Evolutionary conservation across 768 basidiomycete species (phyloP).

Genomic region (Clathrus columnatus): DNA sequence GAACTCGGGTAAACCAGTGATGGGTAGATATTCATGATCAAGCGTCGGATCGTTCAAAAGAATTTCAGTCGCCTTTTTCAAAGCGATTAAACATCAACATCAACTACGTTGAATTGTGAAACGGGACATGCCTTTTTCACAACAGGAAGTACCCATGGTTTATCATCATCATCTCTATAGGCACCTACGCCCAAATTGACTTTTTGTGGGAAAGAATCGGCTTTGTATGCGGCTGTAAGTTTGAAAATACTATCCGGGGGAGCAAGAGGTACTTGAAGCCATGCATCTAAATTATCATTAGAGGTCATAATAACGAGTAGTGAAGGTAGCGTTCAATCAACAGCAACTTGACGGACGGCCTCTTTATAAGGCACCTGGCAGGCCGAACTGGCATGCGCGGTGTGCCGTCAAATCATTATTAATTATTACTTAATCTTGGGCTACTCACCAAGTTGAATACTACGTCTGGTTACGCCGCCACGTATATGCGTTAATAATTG

Average conservation of each 20-base stretch:
- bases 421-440: not conserved
- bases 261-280: constrained; percentile 71
- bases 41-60: constrained; percentile 60
- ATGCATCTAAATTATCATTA: constrained; percentile 42
- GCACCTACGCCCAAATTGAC: constrained; percentile 91
- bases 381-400: not conserved
- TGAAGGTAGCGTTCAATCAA: not conserved
- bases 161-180: constrained; percentile 80
- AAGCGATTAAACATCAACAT: not conserved
- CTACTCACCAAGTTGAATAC: constrained; percentile 1
- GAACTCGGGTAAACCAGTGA: constrained; percentile 79
- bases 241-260: constrained; percentile 91
- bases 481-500: not conserved
- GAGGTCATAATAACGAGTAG: constrained; percentile 2
- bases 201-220: constrained; percentile 65
- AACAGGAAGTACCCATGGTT: constrained; percentile 88
- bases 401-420: not conserved
- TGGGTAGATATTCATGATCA: constrained; percentile 91
- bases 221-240: constrained; percentile 83
- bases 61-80: constrained; percentile 56
- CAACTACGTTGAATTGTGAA: constrained; percentile 5
- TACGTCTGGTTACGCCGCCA: too few relatives aligned
- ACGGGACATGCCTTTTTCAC: constrained; percentile 62
- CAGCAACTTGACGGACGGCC: not conserved
- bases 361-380: not conserved